Evolutionary conservation across 257 asterid genomes (phyloP), one percentile per base, ranked within the genome.

Genomic region (Nicotiana paniculata): DNA sequence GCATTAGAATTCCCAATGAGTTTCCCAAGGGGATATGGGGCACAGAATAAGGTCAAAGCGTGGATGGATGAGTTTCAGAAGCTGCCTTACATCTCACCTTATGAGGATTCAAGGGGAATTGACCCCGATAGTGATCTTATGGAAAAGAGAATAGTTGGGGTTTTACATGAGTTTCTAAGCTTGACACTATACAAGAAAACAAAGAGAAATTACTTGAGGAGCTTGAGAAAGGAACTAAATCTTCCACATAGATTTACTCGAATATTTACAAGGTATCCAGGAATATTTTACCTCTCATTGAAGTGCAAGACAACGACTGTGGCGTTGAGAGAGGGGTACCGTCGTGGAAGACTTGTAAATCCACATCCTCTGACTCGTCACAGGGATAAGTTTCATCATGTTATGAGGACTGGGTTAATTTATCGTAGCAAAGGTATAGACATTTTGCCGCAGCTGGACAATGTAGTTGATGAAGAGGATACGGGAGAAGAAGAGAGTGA

Each of bases 61-160:
- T 96, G 99, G 99, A 96, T 96, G 98, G 95, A 94, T 32, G 99
- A 96, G 80, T 96, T 96, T 59, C 98, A 96, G 28, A 96, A 96
- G 85, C 84, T 96, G 74, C 99, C 99, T 2, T 96, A 94, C 88
- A 94, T 96, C 77, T 96, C 99, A 5, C 98, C 98, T 3, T 96
- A 96, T 24, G 98, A 92, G 86, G 97, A 94, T 84, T 90, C 95
- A 24, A 87, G 90, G 69, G 91, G 92, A 77, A 93, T 96, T 39
- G 97, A 94, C 69, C 97, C 97, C 3, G 70, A 88, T 48, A 94
- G 98, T 48, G 97, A 96, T 84, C 95, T 96, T 51, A 94, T 96
- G 97, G 99, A 96, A 94, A 96, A 94, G 83, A 85, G 99, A 87
- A 97, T 96, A 17, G 97, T 93, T 12, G 98, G 99, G 16, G 95